phyloP scores from a whole-genome alignment of 805 yeast species.

The Candida nitratophila region DNA sequence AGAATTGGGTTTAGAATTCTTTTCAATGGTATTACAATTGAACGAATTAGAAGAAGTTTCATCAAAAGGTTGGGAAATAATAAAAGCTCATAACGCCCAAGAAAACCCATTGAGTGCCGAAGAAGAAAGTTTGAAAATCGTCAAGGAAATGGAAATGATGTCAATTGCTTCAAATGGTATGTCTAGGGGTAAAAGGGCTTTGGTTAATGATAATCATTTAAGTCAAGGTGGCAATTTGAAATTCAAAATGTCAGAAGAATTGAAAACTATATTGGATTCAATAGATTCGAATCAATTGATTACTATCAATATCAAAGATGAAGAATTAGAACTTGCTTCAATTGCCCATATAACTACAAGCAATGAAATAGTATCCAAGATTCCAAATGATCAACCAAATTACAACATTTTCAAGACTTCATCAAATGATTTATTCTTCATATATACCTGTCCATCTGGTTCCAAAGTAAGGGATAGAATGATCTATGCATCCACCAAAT shows the following conservation, averaged over 20 bases:
- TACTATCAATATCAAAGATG: slow-evolving; percentile 7
- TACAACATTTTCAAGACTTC: slow-evolving; percentile 48
- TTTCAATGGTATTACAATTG: slow-evolving; percentile 44
- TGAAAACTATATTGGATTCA: slow-evolving; percentile 3
- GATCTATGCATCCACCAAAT: slow-evolving; percentile 82
- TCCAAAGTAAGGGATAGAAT: slow-evolving; percentile 86
- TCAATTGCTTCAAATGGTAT: slow-evolving; percentile 23
- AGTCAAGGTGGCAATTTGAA: slow-evolving; percentile 7
- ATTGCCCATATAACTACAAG: slow-evolving; percentile 17
- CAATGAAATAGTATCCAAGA: slow-evolving; percentile 22
- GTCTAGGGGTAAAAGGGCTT: slow-evolving; percentile 12
- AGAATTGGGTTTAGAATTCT: slow-evolving; percentile 57
- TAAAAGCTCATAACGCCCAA: slow-evolving; percentile 28
- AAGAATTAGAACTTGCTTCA: slow-evolving; percentile 13
- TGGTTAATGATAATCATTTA: slow-evolving; percentile 11
- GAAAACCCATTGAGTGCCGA: slow-evolving; percentile 49
- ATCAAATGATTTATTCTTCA: slow-evolving; percentile 41
- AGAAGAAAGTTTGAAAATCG: slow-evolving; percentile 44
- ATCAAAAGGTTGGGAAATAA: slow-evolving; percentile 37
- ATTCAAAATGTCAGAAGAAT: slow-evolving; percentile 4
- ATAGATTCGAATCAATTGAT: slow-evolving; percentile 1
- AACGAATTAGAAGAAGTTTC: slow-evolving; percentile 52
- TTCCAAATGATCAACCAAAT: slow-evolving; percentile 42
- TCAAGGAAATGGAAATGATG: slow-evolving; percentile 36
- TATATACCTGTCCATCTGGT: slow-evolving; percentile 86